These are phyloP conservation scores for Scolecobasidium constrictum DNA, from an alignment of 2,329 filamentous ascomycete genomes.

Conservation along the genomic window DNA sequence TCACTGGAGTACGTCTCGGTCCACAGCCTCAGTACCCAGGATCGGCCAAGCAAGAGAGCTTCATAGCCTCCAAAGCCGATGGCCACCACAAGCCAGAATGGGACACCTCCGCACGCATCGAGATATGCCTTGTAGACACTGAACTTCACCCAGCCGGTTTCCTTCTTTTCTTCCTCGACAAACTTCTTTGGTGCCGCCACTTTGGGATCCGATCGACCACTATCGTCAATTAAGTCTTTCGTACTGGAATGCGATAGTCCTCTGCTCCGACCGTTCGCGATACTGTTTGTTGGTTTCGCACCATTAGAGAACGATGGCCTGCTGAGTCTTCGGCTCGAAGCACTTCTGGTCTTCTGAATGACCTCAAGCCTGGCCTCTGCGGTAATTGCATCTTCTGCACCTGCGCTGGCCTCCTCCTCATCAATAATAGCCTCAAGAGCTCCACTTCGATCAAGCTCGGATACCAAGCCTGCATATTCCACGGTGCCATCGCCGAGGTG, in stretches of 20 bases:
- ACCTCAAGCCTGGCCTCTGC: constrained; percentile 33
- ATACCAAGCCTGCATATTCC: constrained; percentile 51
- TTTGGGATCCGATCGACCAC: background rate
- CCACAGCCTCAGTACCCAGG: constrained; percentile 57
- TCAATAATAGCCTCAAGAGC: constrained; percentile 26
- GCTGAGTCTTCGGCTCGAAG: constrained; percentile 1
- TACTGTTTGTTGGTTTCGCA: too few relatives aligned
- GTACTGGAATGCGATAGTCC: background rate
- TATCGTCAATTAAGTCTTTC: constrained; percentile 9
- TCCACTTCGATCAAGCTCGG: constrained; percentile 42
- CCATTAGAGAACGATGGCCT: constrained; percentile 1
- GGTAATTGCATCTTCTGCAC: constrained; percentile 23
- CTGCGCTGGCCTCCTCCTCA: constrained; percentile 23
- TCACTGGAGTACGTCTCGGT: constrained; percentile 10
- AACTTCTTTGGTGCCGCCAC: constrained; percentile 50
- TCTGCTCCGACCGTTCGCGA: background rate
- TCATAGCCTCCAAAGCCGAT: constrained; percentile 46
- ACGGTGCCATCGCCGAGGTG: constrained; percentile 60
- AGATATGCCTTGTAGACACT: constrained; percentile 60
- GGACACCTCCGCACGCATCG: constrained; percentile 50
- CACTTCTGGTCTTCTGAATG: constrained; percentile 2
- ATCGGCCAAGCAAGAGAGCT: constrained; percentile 40
- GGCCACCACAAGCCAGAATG: constrained; percentile 47
- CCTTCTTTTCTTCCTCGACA: constrained; percentile 62
- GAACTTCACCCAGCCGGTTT: constrained; percentile 57